These are phyloP conservation scores for Wickerhamomyces canadensis DNA, from an alignment of 805 yeast species.

Conservation along the genomic window DNA sequence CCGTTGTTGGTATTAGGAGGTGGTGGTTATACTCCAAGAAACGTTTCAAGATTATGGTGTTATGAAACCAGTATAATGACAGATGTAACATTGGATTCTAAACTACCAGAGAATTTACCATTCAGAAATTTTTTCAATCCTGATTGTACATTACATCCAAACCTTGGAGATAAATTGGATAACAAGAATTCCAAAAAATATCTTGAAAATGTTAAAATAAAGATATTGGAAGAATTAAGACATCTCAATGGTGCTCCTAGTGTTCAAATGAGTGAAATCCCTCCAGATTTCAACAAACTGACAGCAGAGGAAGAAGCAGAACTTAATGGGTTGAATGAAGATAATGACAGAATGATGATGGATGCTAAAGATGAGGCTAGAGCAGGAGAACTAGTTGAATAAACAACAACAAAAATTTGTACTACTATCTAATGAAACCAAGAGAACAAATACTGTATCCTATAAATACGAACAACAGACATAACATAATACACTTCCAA, in stretches of 20 bases:
- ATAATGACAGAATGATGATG: slow-evolving; percentile 29
- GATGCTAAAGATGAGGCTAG: slow-evolving; percentile 34
- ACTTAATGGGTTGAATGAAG: slow-evolving; percentile 27
- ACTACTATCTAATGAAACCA: not conserved
- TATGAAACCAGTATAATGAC: slow-evolving; percentile 83
- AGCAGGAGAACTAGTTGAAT: slow-evolving; percentile 26
- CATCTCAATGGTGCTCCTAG: slow-evolving; percentile 88
- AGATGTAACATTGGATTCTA: slow-evolving; percentile 56
- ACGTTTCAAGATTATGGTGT: slow-evolving; percentile 93
- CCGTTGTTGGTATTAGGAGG: slow-evolving; percentile 94
- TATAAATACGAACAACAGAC: too few species aligned
- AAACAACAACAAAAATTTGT: not conserved
- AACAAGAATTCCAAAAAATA: slow-evolving; percentile 82
- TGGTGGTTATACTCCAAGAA: slow-evolving; percentile 96
- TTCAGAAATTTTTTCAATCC: slow-evolving; percentile 65
- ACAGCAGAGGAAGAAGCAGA: slow-evolving; percentile 36
- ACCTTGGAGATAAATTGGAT: slow-evolving; percentile 70
- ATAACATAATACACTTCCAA: too few species aligned
- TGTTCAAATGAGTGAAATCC: slow-evolving; percentile 86
- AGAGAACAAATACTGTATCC: not conserved
- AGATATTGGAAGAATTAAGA: slow-evolving; percentile 75
- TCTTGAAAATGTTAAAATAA: slow-evolving; percentile 70
- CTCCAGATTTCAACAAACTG: slow-evolving; percentile 46
- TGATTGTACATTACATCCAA: slow-evolving; percentile 84
- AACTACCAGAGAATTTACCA: slow-evolving; percentile 50